A percentile compares a stretch with the other conserved stretches of the same genome.
phyloP scores from a whole-genome alignment of 495 filamentous ascomycete genomes.

The Penicillium parvum region DNA sequence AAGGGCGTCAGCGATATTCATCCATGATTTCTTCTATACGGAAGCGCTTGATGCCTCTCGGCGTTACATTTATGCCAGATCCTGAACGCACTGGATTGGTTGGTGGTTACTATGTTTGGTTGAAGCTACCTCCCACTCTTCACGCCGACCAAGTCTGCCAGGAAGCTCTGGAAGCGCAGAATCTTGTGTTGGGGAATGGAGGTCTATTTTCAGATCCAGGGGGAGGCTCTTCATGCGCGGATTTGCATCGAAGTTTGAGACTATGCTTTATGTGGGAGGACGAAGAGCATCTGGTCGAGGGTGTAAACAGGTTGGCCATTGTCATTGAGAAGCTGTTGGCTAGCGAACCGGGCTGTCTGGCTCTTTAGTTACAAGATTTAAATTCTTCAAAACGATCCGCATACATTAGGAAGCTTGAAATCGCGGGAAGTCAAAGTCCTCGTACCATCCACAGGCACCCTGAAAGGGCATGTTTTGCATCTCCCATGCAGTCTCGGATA shows the following conservation, averaged over 20 bases:
- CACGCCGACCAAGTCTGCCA: slow-evolving; percentile 42
- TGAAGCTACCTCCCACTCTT: slow-evolving; percentile 46
- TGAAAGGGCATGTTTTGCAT: no score
- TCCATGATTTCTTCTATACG: slow-evolving; percentile 46
- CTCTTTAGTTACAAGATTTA: no score
- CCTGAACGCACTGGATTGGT: slow-evolving; percentile 39
- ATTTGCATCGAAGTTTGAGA: slow-evolving; percentile 42
- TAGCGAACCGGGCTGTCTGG: neutral
- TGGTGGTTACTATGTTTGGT: slow-evolving; percentile 71
- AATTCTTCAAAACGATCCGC: no score
- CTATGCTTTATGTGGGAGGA: slow-evolving; percentile 65
- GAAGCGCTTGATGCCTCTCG: slow-evolving; percentile 48
- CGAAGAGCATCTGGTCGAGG: slow-evolving; percentile 53
- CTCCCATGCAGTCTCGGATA: no score
- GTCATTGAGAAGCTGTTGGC: slow-evolving; percentile 2
- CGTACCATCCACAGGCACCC: no score
- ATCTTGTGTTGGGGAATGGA: slow-evolving; percentile 53
- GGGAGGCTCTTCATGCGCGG: slow-evolving; percentile 25
- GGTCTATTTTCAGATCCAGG: slow-evolving; percentile 54
- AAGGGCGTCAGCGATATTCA: slow-evolving; percentile 48
- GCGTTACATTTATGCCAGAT: slow-evolving; percentile 42
- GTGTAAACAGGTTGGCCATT: slow-evolving; percentile 46
- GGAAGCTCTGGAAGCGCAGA: slow-evolving; percentile 42
- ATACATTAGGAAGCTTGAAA: no score
- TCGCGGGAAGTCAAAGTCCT: no score